Percentiles rank a stretch among this genome's conserved stretches.
These are phyloP conservation scores for Oenanthe sinensis DNA, from an alignment of 129 eudicot genomes.

Conservation along the genomic window DNA sequence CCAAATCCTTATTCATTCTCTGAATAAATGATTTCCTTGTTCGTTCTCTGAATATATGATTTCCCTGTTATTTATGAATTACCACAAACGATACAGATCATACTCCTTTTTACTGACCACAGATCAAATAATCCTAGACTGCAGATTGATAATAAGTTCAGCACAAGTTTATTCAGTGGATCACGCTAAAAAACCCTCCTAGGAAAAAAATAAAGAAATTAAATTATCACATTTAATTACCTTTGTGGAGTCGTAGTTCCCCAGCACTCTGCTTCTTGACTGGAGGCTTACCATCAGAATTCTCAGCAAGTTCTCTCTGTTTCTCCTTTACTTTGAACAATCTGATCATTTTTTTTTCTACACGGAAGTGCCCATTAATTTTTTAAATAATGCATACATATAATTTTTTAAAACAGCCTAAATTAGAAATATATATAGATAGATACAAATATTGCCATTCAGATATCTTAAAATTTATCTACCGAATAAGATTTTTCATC, in stretches of 20 bases:
- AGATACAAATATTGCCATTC: too few species aligned
- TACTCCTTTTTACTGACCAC: neutral
- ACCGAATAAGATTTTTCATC: too few species aligned
- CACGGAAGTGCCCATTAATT: neutral
- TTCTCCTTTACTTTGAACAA: conserved; percentile 29
- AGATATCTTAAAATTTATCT: too few species aligned
- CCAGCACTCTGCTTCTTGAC: conserved; percentile 35
- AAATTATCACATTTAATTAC: neutral
- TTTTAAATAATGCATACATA: too few species aligned
- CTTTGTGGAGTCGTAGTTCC: conserved; percentile 31
- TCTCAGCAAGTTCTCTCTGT: conserved; percentile 30
- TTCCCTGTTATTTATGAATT: neutral
- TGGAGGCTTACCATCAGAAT: conserved; percentile 25
- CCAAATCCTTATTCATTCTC: neutral
- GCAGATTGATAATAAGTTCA: neutral
- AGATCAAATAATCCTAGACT: neutral
- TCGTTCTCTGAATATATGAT: neutral
- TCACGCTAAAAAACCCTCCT: neutral
- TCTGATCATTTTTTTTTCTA: conserved; percentile 16
- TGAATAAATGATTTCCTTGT: neutral
- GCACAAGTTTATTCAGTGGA: neutral
- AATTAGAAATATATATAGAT: too few species aligned
- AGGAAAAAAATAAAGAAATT: neutral
- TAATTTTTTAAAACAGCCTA: too few species aligned
- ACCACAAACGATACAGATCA: neutral